Evolutionary conservation across 2,329 filamentous ascomycete species (phyloP), one percentile per base, ranked within the genome.

Genomic region (Aspergillus pseudonomiae): DNA sequence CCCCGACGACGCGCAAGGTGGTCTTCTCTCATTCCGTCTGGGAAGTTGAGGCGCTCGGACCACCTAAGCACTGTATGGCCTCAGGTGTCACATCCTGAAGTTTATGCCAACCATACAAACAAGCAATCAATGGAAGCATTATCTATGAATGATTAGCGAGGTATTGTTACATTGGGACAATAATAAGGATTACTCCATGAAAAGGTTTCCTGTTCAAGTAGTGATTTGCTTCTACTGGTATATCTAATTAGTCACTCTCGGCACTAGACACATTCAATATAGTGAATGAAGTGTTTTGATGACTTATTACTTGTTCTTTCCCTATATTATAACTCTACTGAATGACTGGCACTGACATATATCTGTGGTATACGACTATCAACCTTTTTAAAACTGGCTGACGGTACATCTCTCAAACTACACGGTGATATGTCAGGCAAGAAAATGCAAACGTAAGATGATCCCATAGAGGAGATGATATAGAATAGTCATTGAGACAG

Each of bases 31-130:
- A 54, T 50, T 41, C 53, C 52, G 50, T 61, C 28, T 57, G 52
- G 58, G 67, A 71, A 75, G 70, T 72, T 67, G 59, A 68, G 72
- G 67, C 74, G 75, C 75, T 74, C 73, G 75, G 75, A 72, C 75
- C 75, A 77, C 66, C 64, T 67, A 41, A 55, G 32, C 21, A 28
- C 24, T 9, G 12, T 43, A 16, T 54, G 48, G 58, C 58, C 58
- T 60, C 19, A 60, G 58, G 58, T 34, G 43, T 59, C 43, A 36
- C 30, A 34, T 10, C 32, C 14, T 57, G 24, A 34, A 41, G 39
- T n/a, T 19, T n/a, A 21, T 39, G 28, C 16, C 12, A 32, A 30
- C 55, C 14, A 41, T 36, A 36, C 34, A 57, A 16, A 10, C 24
- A 30, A 28, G 12, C 24, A 41, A 41, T 41, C 39, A n/a, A 41